These are phyloP conservation scores for Neodidymelliopsis sp. DNA, from an alignment of 2,329 filamentous ascomycete genomes.

Conservation along the genomic window DNA sequence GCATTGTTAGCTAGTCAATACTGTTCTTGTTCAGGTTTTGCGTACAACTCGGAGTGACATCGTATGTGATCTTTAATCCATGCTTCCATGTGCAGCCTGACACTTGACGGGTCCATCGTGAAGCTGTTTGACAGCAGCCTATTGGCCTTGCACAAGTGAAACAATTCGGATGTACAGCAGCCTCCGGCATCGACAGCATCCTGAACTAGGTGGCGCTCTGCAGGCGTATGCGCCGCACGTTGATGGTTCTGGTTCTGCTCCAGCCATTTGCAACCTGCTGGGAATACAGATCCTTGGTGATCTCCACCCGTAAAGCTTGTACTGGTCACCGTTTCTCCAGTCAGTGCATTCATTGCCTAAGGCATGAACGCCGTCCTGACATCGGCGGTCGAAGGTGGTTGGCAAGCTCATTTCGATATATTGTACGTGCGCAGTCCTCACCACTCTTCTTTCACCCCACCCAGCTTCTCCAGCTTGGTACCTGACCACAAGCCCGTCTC, in stretches of 20 bases:
- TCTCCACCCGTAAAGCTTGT: slow-evolving; percentile 24
- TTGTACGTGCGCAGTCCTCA: slow-evolving; percentile 25
- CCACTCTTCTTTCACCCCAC: not conserved
- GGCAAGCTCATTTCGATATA: slow-evolving; percentile 29
- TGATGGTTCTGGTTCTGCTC: slow-evolving; percentile 21
- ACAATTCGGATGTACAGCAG: slow-evolving; percentile 1
- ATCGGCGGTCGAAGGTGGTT: slow-evolving; percentile 32
- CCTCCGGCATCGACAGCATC: slow-evolving; percentile 10
- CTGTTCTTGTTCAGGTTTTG: slow-evolving; percentile 25
- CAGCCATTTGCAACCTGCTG: slow-evolving; percentile 33
- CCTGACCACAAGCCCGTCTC: not conserved
- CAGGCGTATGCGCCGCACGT: slow-evolving; percentile 29
- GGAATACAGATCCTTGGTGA: slow-evolving; percentile 21
- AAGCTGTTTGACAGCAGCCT: not conserved
- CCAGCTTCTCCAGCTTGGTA: not conserved
- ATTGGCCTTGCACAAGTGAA: slow-evolving; percentile 7
- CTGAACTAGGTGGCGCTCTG: slow-evolving; percentile 10
- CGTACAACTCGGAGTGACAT: not conserved
- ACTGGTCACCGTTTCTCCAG: slow-evolving; percentile 28
- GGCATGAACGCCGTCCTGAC: slow-evolving; percentile 31
- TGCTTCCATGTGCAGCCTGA: slow-evolving; percentile 23
- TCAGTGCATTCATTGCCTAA: slow-evolving; percentile 25
- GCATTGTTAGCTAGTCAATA: slow-evolving; percentile 27
- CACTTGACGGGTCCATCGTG: not conserved
- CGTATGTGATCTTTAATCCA: not conserved